A percentile compares a stretch with the other conserved stretches of the same genome.
These are phyloP conservation scores for Penicillium silybi DNA, from an alignment of 495 filamentous ascomycete genomes.

Conservation along the genomic window DNA sequence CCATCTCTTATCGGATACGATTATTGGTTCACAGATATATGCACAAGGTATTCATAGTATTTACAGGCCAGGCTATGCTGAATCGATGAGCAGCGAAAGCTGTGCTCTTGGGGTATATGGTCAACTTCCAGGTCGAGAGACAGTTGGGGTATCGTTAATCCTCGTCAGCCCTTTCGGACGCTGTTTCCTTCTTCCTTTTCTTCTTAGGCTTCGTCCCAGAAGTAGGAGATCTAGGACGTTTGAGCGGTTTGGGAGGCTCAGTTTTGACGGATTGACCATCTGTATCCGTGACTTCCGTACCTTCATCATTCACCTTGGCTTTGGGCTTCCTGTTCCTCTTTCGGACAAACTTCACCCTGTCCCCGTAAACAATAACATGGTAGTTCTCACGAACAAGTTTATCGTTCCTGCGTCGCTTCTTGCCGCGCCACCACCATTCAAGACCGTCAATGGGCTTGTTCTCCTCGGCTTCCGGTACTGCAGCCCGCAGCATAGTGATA, in stretches of 20 bases:
- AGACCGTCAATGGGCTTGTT: neutral
- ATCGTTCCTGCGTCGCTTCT: neutral
- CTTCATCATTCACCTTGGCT: neutral
- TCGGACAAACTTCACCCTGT: neutral
- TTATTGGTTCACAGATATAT: neutral
- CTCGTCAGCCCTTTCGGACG: neutral
- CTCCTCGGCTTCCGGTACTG: neutral
- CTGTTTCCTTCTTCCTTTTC: neutral
- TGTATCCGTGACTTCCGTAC: neutral
- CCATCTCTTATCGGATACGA: neutral
- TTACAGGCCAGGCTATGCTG: neutral
- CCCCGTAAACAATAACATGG: neutral
- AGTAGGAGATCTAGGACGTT: neutral
- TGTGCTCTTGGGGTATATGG: neutral
- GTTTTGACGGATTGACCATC: neutral
- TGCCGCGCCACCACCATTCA: neutral
- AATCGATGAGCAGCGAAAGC: neutral
- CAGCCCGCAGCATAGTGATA: neutral
- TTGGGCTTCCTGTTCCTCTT: neutral
- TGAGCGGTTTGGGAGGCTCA: neutral
- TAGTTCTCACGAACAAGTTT: neutral
- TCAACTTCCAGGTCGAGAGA: neutral
- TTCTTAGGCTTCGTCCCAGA: neutral
- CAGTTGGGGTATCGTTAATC: neutral
- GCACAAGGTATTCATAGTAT: neutral